These are phyloP conservation scores for Tetrapisispora nanseiensis DNA, from an alignment of 805 yeast genomes.

Conservation along the genomic window DNA sequence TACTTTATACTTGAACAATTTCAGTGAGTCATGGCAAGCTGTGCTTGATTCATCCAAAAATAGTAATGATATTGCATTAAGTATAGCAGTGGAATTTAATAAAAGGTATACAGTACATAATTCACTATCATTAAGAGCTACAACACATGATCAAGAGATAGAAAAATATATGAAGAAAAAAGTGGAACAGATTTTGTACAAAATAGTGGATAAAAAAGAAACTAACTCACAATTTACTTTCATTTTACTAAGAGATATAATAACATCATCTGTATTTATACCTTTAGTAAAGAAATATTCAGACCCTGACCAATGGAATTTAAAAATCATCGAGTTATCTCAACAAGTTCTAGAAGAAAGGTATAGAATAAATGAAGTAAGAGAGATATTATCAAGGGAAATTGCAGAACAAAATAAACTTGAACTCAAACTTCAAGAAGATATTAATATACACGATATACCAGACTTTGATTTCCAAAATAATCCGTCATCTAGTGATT, in stretches of 20 bases:
- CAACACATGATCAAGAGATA: conserved; percentile 33
- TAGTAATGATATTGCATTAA: conserved; percentile 29
- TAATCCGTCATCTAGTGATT: conserved; percentile 15
- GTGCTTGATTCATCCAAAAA: conserved; percentile 10
- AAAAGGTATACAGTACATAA: conserved; percentile 43
- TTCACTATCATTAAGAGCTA: conserved; percentile 35
- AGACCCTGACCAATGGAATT: conserved; percentile 74
- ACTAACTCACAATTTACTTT: conserved; percentile 38
- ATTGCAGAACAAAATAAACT: not conserved
- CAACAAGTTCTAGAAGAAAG: conserved; percentile 63
- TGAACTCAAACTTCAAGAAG: not conserved
- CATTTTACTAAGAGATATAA: conserved; percentile 50
- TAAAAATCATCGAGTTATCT: conserved; percentile 45
- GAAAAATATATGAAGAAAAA: conserved; percentile 40
- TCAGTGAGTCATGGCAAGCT: conserved; percentile 33
- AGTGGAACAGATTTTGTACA: conserved; percentile 35
- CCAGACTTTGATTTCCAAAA: conserved; percentile 8
- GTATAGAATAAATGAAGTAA: conserved; percentile 59
- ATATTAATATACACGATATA: conserved; percentile 4
- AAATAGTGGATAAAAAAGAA: conserved; percentile 38
- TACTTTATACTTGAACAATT: conserved; percentile 52
- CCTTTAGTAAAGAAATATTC: conserved; percentile 44
- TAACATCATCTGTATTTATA: conserved; percentile 46
- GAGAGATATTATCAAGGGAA: conserved; percentile 63
- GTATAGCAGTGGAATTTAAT: conserved; percentile 34